Conservation (phyloP, 2,329 filamentous ascomycete species). For the Colletotrichum echinochloae region DNA sequence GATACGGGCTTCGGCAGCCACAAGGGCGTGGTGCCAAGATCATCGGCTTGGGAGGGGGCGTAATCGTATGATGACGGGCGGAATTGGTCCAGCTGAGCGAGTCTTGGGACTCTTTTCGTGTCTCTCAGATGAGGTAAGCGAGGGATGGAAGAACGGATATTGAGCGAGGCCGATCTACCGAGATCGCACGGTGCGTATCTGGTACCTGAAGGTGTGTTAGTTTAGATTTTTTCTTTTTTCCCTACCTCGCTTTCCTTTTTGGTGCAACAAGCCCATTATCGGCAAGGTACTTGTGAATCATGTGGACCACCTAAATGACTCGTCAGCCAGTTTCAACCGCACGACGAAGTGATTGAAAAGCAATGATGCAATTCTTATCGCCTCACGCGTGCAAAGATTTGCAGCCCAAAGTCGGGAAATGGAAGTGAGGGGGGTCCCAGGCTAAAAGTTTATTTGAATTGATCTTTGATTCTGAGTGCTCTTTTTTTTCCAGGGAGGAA, state of each 20-base stretch:
- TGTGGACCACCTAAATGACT: conserved; percentile 38
- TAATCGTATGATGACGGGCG: conserved; percentile 29
- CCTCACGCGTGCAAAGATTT: background rate
- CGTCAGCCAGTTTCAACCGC: conserved; percentile 37
- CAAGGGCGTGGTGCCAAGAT: background rate
- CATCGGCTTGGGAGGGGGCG: conserved; percentile 4
- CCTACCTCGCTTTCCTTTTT: background rate
- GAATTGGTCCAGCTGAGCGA: conserved; percentile 6
- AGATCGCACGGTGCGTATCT: conserved; percentile 31
- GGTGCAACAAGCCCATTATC: conserved; percentile 16
- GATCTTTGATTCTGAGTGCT: conserved; percentile 22
- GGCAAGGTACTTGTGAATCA: conserved; percentile 28
- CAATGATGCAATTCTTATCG: conserved; percentile 38
- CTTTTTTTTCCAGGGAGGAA: conserved; percentile 7
- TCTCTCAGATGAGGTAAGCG: conserved; percentile 32
- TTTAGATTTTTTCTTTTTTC: background rate
- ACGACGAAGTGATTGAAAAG: conserved; percentile 23
- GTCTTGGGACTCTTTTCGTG: background rate
- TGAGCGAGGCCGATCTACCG: conserved; percentile 38
- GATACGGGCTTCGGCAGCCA: conserved; percentile 23
- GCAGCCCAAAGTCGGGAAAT: background rate
- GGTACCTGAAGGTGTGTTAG: conserved; percentile 6
- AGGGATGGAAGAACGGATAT: conserved; percentile 23
- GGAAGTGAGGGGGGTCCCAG: conserved; percentile 21
- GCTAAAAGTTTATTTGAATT: conserved; percentile 36